Conservation (phyloP, 129 eudicot species). For the Scalesia atractyloides region DNA sequence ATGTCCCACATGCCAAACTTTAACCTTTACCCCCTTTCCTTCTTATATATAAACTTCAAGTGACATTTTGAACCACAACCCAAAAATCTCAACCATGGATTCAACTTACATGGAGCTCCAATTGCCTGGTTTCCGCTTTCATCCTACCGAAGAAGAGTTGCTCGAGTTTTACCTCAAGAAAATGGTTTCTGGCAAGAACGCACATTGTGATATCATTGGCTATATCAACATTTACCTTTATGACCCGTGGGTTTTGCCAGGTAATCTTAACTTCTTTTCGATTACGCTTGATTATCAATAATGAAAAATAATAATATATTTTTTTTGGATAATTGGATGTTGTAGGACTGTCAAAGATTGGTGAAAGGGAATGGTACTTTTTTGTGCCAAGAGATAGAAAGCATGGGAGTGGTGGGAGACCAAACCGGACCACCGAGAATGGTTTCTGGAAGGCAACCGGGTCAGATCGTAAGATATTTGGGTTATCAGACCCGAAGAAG, state of each 20-base stretch:
- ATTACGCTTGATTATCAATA: no score
- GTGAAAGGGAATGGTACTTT: conserved; percentile 94
- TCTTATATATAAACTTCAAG: conserved; percentile 2
- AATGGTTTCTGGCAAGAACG: conserved; percentile 48
- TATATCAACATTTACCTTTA: conserved; percentile 62
- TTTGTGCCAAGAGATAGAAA: conserved; percentile 78
- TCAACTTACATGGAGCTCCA: conserved; percentile 32
- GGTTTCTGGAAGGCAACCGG: conserved; percentile 98
- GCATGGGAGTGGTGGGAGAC: conserved; percentile 85
- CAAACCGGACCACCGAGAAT: conserved; percentile 67
- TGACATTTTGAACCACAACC: conserved; percentile 7
- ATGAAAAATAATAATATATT: no score
- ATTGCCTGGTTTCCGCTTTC: conserved; percentile 84
- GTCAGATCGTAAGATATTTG: conserved; percentile 68
- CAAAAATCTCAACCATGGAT: conserved; percentile 39
- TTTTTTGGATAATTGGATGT: no score
- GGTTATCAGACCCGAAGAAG: conserved; percentile 59
- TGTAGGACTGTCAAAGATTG: conserved; percentile 79
- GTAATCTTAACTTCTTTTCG: conserved; percentile 30
- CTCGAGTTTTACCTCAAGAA: conserved; percentile 67
- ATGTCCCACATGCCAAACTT: conserved; percentile 29
- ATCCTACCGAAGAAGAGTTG: conserved; percentile 90
- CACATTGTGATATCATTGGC: conserved; percentile 53
- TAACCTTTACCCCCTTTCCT: not conserved
- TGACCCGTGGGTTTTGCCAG: conserved; percentile 83